These are phyloP conservation scores for Cystofilobasidium ferigula DNA, from an alignment of 768 basidiomycete genomes.

Conservation along the genomic window DNA sequence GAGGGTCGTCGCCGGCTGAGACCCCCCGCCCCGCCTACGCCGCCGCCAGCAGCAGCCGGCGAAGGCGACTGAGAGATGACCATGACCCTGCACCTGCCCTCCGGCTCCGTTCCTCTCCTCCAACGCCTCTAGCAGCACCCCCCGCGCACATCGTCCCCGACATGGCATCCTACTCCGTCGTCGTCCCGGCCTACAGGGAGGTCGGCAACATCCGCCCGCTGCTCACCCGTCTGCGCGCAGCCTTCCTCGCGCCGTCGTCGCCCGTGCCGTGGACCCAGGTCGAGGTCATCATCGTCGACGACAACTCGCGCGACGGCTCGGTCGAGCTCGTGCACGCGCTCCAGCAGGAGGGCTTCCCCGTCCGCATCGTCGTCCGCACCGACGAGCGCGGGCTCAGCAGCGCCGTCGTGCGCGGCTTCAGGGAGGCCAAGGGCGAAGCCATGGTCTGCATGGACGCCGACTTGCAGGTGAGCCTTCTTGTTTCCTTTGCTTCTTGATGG, in stretches of 20 bases:
- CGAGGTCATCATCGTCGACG: constrained; percentile 34
- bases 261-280: constrained; percentile 10
- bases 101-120: no score
- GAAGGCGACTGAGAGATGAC: no score
- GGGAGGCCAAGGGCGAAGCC: constrained; percentile 28
- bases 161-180: constrained; percentile 14
- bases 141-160: background rate
- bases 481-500: background rate
- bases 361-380: constrained; percentile 28
- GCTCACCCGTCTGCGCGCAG: constrained; percentile 27
- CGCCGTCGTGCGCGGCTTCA: constrained; percentile 33
- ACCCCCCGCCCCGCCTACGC: no score
- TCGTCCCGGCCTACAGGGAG: constrained; percentile 33
- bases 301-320: constrained; percentile 31
- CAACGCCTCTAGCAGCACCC: background rate
- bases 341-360: constrained; percentile 28
- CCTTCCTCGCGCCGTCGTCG: constrained; percentile 11
- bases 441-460: constrained; percentile 34
- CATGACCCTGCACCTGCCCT: no score
- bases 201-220: constrained; percentile 31
- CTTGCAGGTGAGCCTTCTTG: constrained; percentile 27
- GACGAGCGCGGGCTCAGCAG: constrained; percentile 31
- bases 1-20: no score
- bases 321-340: constrained; percentile 27
- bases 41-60: no score